Conservation (phyloP, 495 filamentous ascomycete genomes). For the Hypoxylon subgilvum region DNA sequence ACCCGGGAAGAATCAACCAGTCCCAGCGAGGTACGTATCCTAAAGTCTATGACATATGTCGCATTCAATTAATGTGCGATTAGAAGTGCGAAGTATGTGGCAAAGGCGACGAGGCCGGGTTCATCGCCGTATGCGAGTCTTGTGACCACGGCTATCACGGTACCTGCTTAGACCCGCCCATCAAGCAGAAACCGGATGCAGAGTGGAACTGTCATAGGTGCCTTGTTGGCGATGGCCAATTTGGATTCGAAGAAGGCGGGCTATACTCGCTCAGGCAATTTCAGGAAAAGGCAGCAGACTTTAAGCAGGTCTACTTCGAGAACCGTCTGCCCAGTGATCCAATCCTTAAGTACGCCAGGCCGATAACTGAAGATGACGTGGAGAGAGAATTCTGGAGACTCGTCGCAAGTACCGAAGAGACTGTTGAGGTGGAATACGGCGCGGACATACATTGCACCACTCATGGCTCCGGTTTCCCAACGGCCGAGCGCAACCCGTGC, state of each 20-base stretch:
- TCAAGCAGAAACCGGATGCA: constrained; percentile 77
- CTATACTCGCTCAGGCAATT: constrained; percentile 96
- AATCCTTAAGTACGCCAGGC: constrained; percentile 74
- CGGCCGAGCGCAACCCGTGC: constrained; percentile 86
- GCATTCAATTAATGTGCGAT: constrained; percentile 29
- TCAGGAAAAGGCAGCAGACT: constrained; percentile 92
- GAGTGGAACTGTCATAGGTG: constrained; percentile 98
- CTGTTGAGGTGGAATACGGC: constrained; percentile 96
- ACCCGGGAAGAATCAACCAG: constrained; percentile 69
- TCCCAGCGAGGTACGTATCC: constrained; percentile 72
- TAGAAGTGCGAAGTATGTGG: constrained; percentile 90
- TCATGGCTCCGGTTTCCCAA: constrained; percentile 96
- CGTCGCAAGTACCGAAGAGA: constrained; percentile 90
- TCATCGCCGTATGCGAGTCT: constrained; percentile 85
- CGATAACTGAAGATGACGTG: constrained; percentile 92
- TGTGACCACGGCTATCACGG: constrained; percentile 91
- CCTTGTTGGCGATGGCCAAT: constrained; percentile 94
- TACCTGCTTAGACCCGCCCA: constrained; percentile 83
- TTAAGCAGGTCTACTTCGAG: constrained; percentile 92
- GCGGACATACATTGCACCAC: constrained; percentile 99
- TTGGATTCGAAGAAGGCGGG: constrained; percentile 96
- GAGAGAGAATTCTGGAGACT: constrained; percentile 97
- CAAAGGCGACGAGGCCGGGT: constrained; percentile 68
- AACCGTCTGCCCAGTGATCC: constrained; percentile 90
- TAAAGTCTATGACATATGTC: not conserved